Conservation (phyloP, 805 yeast species). For the Wickerhamiella lipophila region DNA sequence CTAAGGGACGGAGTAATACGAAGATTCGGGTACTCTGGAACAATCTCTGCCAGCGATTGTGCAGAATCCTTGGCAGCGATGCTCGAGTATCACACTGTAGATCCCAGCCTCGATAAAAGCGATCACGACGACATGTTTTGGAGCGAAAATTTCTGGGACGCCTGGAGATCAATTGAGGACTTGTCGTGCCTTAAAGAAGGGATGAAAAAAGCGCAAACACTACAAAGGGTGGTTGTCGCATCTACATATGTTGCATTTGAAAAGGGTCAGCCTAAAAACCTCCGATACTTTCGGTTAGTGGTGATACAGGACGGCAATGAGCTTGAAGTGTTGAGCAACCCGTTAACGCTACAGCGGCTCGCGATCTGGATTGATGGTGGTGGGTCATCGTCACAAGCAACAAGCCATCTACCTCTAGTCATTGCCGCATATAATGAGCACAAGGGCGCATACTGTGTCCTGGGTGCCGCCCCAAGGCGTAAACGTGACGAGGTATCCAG, state of each 20-base stretch:
- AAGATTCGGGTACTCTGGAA: constrained; percentile 77
- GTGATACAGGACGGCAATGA: constrained; percentile 86
- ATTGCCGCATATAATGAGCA: constrained; percentile 67
- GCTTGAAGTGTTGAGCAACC: constrained; percentile 64
- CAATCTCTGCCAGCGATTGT: constrained; percentile 81
- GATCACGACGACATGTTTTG: constrained; percentile 43
- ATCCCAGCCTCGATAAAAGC: no score
- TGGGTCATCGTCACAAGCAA: constrained; percentile 61
- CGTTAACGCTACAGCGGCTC: constrained; percentile 66
- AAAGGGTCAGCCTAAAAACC: constrained; percentile 62
- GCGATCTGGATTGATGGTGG: constrained; percentile 89
- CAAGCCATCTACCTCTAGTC: constrained; percentile 57
- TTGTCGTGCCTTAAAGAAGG: constrained; percentile 54
- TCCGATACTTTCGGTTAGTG: constrained; percentile 70
- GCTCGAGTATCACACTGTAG: constrained; percentile 38
- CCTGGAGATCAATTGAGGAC: constrained; percentile 49
- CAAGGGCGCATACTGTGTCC: constrained; percentile 69
- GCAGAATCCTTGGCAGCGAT: constrained; percentile 81
- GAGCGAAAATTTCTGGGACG: constrained; percentile 61
- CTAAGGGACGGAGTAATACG: constrained; percentile 77
- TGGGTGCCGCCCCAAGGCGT: constrained; percentile 78
- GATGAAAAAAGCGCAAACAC: constrained; percentile 64
- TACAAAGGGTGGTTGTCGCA: constrained; percentile 71
- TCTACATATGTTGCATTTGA: constrained; percentile 87
- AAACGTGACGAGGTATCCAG: constrained; percentile 35